phyloP scores from a whole-genome alignment of 2,329 filamentous ascomycete species.

The Stachybotrys chlorohalonatus region DNA sequence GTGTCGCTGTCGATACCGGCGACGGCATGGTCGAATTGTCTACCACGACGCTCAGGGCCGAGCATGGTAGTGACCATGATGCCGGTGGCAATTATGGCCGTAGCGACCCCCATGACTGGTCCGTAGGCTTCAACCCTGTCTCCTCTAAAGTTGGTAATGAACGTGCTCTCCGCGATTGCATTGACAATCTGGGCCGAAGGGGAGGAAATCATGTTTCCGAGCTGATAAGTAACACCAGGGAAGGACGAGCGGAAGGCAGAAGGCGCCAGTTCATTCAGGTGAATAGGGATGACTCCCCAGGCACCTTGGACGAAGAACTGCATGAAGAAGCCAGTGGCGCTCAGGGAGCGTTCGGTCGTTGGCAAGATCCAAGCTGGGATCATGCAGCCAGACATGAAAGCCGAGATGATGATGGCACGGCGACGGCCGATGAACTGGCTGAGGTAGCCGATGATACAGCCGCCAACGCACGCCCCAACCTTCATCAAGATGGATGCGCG shows the following conservation, averaged over 20 bases:
- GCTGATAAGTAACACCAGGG: slow-evolving; percentile 63
- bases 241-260: slow-evolving; percentile 62
- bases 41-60: slow-evolving; percentile 66
- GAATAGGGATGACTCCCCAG: slow-evolving; percentile 62
- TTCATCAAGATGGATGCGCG: slow-evolving; percentile 79
- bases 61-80: slow-evolving; percentile 60
- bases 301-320: slow-evolving; percentile 60
- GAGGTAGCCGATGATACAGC: slow-evolving; percentile 63
- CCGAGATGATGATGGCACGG: slow-evolving; percentile 53
- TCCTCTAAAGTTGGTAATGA: slow-evolving; percentile 45
- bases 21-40: slow-evolving; percentile 54
- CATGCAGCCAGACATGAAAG: slow-evolving; percentile 49
- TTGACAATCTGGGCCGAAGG: slow-evolving; percentile 72
- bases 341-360: slow-evolving; percentile 47
- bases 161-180: slow-evolving; percentile 55
- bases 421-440: slow-evolving; percentile 70
- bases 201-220: slow-evolving; percentile 67
- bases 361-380: slow-evolving; percentile 67
- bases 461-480: slow-evolving; percentile 65
- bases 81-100: slow-evolving; percentile 64
- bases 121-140: slow-evolving; percentile 60
- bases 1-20: slow-evolving; percentile 22
- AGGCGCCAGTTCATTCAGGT: slow-evolving; percentile 66
- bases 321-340: slow-evolving; percentile 58
- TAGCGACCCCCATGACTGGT: slow-evolving; percentile 66